Conservation (phyloP, 257 asterid species). For the Petunia secreta region DNA sequence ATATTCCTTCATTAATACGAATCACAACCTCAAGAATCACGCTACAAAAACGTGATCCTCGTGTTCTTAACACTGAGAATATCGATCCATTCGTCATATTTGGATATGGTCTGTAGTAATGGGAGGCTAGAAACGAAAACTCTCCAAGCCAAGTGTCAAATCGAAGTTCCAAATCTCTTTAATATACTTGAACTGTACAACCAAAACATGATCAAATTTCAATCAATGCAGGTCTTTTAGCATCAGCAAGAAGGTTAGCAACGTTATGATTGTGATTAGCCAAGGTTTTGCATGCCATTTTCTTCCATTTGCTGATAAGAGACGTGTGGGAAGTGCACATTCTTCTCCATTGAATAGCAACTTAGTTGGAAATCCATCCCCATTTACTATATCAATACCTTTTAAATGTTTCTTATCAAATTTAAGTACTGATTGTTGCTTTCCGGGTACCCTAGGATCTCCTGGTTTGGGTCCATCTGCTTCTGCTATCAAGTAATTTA, state of each 20-base stretch:
- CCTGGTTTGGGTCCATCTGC: slow-evolving; percentile 70
- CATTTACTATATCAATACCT: slow-evolving; percentile 42
- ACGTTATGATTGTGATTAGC: neutral
- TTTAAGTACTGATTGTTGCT: slow-evolving; percentile 81
- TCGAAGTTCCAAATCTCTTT: slow-evolving; percentile 5
- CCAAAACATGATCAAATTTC: slow-evolving; percentile 2
- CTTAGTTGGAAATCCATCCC: slow-evolving; percentile 88
- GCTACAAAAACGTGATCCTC: neutral
- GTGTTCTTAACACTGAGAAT: neutral
- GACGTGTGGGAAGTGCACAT: slow-evolving; percentile 66
- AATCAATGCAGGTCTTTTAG: slow-evolving; percentile 14
- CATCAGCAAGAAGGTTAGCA: slow-evolving; percentile 12
- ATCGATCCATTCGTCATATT: neutral
- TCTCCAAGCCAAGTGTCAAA: neutral
- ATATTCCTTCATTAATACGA: too few species aligned
- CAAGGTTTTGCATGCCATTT: neutral
- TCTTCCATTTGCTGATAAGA: slow-evolving; percentile 27
- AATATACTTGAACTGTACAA: slow-evolving; percentile 4
- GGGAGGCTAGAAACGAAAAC: slow-evolving; percentile 10
- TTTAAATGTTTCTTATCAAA: slow-evolving; percentile 57
- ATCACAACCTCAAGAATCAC: neutral
- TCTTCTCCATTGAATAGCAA: slow-evolving; percentile 89
- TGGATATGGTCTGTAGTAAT: slow-evolving; percentile 1
- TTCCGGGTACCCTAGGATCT: slow-evolving; percentile 82
- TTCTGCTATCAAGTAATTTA: slow-evolving; percentile 77